Conservation (phyloP, 257 asterid genomes). For the Misopates orontium region DNA sequence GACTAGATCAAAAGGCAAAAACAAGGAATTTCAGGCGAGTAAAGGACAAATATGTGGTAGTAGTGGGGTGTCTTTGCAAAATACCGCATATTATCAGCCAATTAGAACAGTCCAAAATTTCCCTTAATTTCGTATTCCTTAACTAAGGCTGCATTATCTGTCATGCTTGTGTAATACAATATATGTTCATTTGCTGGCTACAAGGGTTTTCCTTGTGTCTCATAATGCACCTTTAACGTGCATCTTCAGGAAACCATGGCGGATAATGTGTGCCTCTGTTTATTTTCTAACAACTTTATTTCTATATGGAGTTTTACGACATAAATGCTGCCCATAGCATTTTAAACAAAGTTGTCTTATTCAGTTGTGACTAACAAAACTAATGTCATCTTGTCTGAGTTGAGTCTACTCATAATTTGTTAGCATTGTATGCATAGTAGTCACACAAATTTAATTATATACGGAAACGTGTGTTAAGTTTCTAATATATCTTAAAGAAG, state of each 20-base stretch:
- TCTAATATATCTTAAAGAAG: no score
- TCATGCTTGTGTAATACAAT: slow-evolving; percentile 22
- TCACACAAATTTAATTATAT: no score
- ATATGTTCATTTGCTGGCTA: slow-evolving; percentile 10
- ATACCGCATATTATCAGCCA: background rate
- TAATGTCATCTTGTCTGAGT: no score
- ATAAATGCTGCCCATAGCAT: background rate
- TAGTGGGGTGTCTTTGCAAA: no score
- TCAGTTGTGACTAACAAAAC: background rate
- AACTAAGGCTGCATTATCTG: slow-evolving; percentile 19
- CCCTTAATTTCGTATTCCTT: slow-evolving; percentile 1
- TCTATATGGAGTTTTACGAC: slow-evolving; percentile 17
- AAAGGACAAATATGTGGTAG: no score
- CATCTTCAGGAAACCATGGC: slow-evolving; percentile 28
- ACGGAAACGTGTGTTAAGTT: no score
- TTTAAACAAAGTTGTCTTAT: background rate
- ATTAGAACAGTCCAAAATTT: background rate
- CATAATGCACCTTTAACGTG: slow-evolving; percentile 23
- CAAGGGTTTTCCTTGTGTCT: background rate
- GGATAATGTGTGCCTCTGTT: slow-evolving; percentile 16
- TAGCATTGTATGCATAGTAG: no score
- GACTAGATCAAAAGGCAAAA: no score
- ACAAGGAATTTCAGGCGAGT: no score
- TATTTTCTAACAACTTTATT: slow-evolving; percentile 22
- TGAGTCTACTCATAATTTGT: no score